These are phyloP conservation scores for Vitis riparia DNA, from an alignment of 164 flowering plant genomes.

Conservation along the genomic window DNA sequence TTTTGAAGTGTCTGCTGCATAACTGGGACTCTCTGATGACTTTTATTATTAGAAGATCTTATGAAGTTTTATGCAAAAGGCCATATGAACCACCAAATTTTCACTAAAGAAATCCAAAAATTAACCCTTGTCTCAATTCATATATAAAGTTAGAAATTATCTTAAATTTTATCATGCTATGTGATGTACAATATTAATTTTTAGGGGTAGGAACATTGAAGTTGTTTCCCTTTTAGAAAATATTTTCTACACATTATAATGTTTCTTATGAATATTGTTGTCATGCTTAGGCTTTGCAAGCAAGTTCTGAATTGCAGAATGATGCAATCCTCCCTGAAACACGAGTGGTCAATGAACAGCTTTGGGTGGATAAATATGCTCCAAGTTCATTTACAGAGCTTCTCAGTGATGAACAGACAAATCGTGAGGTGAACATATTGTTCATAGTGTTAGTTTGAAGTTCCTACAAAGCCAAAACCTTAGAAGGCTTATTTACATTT, in stretches of 20 bases:
- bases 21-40: too few species aligned
- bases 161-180: neutral
- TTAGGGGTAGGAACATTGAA: neutral
- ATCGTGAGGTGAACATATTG: slow-evolving; percentile 70
- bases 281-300: slow-evolving; percentile 63
- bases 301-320: slow-evolving; percentile 45
- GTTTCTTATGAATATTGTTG: too few species aligned
- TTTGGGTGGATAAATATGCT: slow-evolving; percentile 99
- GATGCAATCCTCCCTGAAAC: slow-evolving; percentile 29
- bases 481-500: neutral
- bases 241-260: neutral
- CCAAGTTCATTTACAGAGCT: slow-evolving; percentile 95
- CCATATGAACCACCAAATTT: neutral
- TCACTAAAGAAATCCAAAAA: neutral
- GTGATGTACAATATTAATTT: neutral
- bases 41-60: neutral
- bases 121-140: neutral
- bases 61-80: neutral
- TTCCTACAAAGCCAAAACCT: neutral
- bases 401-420: slow-evolving; percentile 95
- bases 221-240: neutral
- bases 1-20: too few species aligned
- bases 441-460: slow-evolving; percentile 1
- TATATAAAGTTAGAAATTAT: neutral
- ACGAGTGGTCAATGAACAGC: slow-evolving; percentile 54